Evolutionary conservation across 257 asterid genomes (phyloP).

Genomic region (Solanum habrochaites): DNA sequence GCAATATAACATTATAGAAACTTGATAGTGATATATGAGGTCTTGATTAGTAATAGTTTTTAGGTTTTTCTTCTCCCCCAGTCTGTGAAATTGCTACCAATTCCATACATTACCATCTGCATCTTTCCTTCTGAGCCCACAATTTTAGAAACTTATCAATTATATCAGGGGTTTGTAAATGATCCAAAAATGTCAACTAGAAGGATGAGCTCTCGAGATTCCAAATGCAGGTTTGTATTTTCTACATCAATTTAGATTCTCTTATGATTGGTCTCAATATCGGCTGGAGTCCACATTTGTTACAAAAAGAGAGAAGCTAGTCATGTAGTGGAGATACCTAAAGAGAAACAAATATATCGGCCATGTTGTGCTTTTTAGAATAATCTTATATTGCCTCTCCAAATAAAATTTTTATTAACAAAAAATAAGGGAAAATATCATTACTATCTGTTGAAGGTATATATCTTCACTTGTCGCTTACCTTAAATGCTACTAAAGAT

Average conservation of each 20-base stretch:
- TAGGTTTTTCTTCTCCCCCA: too few relatives aligned
- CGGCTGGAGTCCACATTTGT: conserved; percentile 44
- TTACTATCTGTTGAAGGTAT: too few relatives aligned
- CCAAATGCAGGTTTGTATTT: conserved; percentile 33
- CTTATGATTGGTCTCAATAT: conserved; percentile 32
- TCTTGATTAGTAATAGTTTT: neutral
- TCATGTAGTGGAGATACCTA: too few relatives aligned
- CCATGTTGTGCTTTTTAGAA: too few relatives aligned
- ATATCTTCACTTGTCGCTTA: too few relatives aligned
- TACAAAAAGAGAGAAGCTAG: too few relatives aligned
- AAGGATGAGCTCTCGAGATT: conserved; percentile 42
- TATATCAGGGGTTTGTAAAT: conserved; percentile 30
- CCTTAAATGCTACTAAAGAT: too few relatives aligned
- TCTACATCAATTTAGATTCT: conserved; percentile 47
- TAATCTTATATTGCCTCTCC: too few relatives aligned
- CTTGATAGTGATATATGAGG: neutral
- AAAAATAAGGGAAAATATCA: too few relatives aligned
- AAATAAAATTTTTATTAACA: too few relatives aligned
- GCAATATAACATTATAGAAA: neutral
- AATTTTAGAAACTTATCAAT: conserved; percentile 20
- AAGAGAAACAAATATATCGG: too few relatives aligned
- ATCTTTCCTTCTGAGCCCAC: conserved; percentile 43
- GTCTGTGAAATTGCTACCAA: conserved; percentile 36
- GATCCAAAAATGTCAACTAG: conserved; percentile 25
- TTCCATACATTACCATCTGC: conserved; percentile 72